These are phyloP conservation scores for Golubevia pallescens DNA, from an alignment of 1,284 basidiomycete genomes.

Conservation along the genomic window DNA sequence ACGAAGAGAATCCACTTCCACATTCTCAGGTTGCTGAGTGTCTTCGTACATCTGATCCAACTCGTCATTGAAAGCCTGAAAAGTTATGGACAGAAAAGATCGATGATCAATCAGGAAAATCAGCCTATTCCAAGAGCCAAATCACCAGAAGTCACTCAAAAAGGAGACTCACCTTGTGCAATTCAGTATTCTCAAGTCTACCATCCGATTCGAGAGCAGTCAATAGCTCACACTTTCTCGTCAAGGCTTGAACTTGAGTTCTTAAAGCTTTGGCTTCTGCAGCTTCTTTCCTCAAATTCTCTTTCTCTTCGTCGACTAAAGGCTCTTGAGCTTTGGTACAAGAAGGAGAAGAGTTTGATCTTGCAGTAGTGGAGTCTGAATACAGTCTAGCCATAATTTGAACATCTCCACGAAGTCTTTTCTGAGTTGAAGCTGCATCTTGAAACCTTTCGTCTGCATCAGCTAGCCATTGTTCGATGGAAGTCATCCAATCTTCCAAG, in stretches of 20 bases:
- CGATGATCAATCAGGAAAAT: neutral
- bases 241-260: constrained; percentile 29
- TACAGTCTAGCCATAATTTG: neutral
- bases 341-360: neutral
- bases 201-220: constrained; percentile 51
- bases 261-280: constrained; percentile 10
- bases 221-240: constrained; percentile 42
- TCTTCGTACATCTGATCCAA: constrained; percentile 53
- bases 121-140: neutral
- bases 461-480: neutral
- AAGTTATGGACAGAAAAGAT: neutral
- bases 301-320: neutral
- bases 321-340: neutral
- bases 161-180: constrained; percentile 36
- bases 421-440: constrained; percentile 13
- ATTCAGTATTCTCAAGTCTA: constrained; percentile 55
- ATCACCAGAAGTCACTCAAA: neutral
- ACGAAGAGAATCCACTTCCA: constrained; percentile 34
- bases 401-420: neutral
- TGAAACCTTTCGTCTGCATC: constrained; percentile 1
- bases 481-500: neutral
- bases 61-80: constrained; percentile 58
- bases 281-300: constrained; percentile 2
- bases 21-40: constrained; percentile 36
- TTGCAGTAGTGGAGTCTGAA: neutral